Evolutionary conservation across 306 rosid genomes (phyloP).

Genomic region (Rosa persica): DNA sequence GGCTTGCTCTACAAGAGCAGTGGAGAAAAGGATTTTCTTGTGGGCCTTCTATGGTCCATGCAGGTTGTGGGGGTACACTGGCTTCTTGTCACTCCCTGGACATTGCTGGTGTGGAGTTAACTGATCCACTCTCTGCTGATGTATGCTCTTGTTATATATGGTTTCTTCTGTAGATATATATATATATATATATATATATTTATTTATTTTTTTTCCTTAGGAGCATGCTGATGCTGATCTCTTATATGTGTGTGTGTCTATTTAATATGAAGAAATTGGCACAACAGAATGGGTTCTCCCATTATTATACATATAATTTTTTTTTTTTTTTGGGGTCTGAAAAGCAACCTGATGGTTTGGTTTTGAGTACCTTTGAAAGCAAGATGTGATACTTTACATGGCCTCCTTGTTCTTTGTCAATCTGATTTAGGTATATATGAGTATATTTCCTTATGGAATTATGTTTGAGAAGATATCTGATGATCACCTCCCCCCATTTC

Average conservation of each 20-base stretch:
- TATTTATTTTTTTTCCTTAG: neutral
- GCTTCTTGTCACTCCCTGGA: conserved; percentile 97
- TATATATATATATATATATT: too few species aligned
- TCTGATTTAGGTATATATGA: neutral
- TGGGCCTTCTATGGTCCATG: conserved; percentile 96
- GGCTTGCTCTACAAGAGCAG: conserved; percentile 96
- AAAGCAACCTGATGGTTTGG: neutral
- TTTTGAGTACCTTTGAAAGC: neutral
- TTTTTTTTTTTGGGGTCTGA: neutral
- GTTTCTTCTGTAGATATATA: conserved; percentile 5
- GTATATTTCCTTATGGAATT: conserved; percentile 3
- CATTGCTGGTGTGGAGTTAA: conserved; percentile 96
- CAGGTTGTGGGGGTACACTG: conserved; percentile 98
- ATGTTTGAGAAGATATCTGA: conserved; percentile 12
- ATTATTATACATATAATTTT: too few species aligned
- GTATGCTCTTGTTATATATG: conserved; percentile 50
- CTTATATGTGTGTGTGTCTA: neutral
- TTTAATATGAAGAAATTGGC: neutral
- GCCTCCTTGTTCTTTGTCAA: neutral
- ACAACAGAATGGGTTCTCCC: neutral
- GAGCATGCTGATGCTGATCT: conserved; percentile 17
- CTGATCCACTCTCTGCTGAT: conserved; percentile 93
- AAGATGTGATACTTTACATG: neutral
- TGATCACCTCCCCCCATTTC: conserved; percentile 17
- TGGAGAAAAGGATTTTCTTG: conserved; percentile 97